Evolutionary conservation across 345 rosid species (phyloP), one percentile per base, ranked within the genome.

Genomic region (Lepidium aucheri): DNA sequence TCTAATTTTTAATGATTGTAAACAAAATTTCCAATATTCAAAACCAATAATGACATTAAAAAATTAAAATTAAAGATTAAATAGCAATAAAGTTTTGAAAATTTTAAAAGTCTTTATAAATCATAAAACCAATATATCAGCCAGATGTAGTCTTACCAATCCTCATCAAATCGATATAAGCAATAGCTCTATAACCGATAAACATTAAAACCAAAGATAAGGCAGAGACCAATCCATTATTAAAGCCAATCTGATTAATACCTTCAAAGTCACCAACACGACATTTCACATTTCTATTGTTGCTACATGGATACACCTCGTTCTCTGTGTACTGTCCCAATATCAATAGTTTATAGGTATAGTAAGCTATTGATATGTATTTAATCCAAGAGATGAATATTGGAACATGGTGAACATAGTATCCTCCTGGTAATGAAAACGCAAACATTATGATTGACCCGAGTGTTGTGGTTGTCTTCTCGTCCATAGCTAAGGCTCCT

Each of bases 401-500:
- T 34, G 90, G 96, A 3, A 93, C 86, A 68, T 84, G 84, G 47
- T 77, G 95, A 55, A 93, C 87, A 78, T 88, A 93, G 82, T 85
- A 93, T 16, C 98, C 97, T 8, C 98, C 96, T 0, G 81, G 89
- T 12, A 93, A 73, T 47, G 88, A 60, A 55, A 90, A 90, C 28
- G 88, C 74, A 6, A 90, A 87, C 97, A 88, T 93, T 13, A 87
- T 80, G 56, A 90, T 96, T 3, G 97, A 93, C 18, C 96, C 91
- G 18, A 90, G 77, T 16, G 97, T 85, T 7, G 99, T 85, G 8
- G 88, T 96, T 60, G 88, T 87, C 75, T 90, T 90, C 38, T 73
- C 84, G n/a, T 93, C 92, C 95, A 88, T 85, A 12, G 90, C 77
- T 55, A 93, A 39, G 5, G 97, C 97, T 0, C 98, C 95, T 28